These are phyloP conservation scores for Entonaema liquescens DNA, from an alignment of 495 filamentous ascomycete species.

Conservation along the genomic window DNA sequence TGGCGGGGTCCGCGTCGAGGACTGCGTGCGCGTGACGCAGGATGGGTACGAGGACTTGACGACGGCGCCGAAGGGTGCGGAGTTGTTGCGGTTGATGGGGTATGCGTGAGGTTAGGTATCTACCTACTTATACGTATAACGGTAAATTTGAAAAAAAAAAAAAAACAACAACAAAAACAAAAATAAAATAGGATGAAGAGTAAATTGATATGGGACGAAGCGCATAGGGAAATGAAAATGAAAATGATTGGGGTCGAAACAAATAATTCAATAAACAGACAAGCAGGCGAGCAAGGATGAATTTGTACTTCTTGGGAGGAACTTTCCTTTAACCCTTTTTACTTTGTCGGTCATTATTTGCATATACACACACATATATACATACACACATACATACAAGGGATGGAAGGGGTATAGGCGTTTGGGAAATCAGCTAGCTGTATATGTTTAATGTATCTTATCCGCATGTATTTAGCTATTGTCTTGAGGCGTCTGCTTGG, in stretches of 20 bases:
- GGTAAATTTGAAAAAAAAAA: too few relatives aligned
- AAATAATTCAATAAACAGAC: not conserved
- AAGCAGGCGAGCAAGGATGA: not conserved
- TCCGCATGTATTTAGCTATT: not conserved
- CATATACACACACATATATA: not conserved
- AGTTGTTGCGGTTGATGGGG: constrained; percentile 50
- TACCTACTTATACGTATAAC: too few relatives aligned
- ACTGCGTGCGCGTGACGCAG: constrained; percentile 83
- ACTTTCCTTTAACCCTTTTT: not conserved
- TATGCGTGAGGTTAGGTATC: too few relatives aligned
- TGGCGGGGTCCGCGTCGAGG: constrained; percentile 92
- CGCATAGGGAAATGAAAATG: too few relatives aligned
- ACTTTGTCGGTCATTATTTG: not conserved
- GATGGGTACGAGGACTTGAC: constrained; percentile 85
- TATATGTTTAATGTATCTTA: constrained; percentile 1
- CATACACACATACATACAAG: not conserved
- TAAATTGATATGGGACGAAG: too few relatives aligned
- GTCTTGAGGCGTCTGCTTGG: not conserved
- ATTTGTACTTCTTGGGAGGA: not conserved
- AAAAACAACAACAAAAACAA: too few relatives aligned
- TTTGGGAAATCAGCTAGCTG: not conserved
- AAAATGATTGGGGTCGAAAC: not conserved
- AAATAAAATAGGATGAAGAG: not conserved
- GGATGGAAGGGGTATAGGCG: not conserved
- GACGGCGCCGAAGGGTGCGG: constrained; percentile 79